Percentiles rank a stretch among this genome's conserved stretches.
Conservation (phyloP, 148 eudicot species). For the Spergularia bocconei region DNA sequence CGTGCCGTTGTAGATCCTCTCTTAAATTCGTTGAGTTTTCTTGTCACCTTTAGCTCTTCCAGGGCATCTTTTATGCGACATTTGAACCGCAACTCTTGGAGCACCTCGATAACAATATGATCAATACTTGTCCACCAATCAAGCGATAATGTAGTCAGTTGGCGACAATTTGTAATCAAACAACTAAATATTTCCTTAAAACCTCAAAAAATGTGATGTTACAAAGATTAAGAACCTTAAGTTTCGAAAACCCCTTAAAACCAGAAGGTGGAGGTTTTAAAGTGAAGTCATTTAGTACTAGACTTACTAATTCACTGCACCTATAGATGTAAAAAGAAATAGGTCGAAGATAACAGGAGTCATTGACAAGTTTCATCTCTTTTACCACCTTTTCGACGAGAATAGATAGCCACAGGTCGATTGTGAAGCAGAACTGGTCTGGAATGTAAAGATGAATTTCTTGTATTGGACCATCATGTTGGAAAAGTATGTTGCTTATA, state of each 20-base stretch:
- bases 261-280: neutral
- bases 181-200: neutral
- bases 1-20: too few species aligned
- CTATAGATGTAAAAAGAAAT: neutral
- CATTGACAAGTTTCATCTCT: neutral
- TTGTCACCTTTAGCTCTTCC: too few species aligned
- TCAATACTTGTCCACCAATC: neutral
- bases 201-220: neutral
- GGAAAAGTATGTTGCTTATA: neutral
- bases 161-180: neutral
- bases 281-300: neutral
- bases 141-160: neutral
- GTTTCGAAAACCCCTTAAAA: slow-evolving; percentile 14
- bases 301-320: slow-evolving; percentile 9
- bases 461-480: neutral
- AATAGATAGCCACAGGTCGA: neutral
- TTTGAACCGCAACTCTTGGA: too few species aligned
- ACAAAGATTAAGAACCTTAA: neutral
- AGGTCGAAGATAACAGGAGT: neutral
- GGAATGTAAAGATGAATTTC: neutral
- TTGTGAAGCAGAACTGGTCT: too few species aligned
- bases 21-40: too few species aligned
- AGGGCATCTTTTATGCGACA: too few species aligned
- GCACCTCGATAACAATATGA: neutral
- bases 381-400: neutral